A percentile compares a stretch with the other conserved stretches of the same genome.
Evolutionary conservation across 306 rosid genomes (phyloP).

Genomic region (Clitoria ternatea): DNA sequence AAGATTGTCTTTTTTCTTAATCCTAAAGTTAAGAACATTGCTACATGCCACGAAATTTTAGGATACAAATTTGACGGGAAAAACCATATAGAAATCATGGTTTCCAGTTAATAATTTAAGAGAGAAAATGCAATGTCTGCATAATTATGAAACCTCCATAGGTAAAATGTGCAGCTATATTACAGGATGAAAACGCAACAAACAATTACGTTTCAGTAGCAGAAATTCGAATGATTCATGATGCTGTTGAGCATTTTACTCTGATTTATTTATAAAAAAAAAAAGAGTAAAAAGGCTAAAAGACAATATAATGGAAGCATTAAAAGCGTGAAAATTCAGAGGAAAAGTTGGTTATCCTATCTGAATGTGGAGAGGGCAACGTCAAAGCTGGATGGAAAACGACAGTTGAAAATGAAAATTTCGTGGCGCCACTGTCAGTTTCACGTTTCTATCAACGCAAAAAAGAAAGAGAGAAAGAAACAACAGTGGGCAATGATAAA

Average conservation of each 20-base stretch:
- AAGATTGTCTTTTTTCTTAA: slow-evolving; percentile 29
- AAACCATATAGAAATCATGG: too few species aligned
- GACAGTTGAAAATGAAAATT: not conserved
- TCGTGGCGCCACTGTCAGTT: slow-evolving; percentile 6
- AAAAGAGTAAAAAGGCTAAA: not conserved
- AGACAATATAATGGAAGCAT: not conserved
- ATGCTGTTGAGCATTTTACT: too few species aligned
- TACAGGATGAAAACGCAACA: too few species aligned
- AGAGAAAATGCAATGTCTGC: too few species aligned
- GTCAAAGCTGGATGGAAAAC: slow-evolving; percentile 9
- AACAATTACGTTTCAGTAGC: too few species aligned
- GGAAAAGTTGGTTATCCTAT: not conserved
- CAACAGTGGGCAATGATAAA: not conserved
- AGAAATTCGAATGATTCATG: too few species aligned
- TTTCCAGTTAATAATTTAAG: too few species aligned
- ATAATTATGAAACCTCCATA: too few species aligned
- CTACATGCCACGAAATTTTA: too few species aligned
- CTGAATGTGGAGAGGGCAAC: not conserved
- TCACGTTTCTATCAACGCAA: not conserved
- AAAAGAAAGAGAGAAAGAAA: not conserved
- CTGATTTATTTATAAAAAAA: too few species aligned
- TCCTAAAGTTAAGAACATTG: slow-evolving; percentile 18
- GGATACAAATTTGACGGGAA: too few species aligned
- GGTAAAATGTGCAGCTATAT: too few species aligned
- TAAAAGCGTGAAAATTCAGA: not conserved